Evolutionary conservation across 192 early-diverging fungal species (phyloP), one percentile per base, ranked within the genome.

Genomic region (Podochytrium sp.): DNA sequence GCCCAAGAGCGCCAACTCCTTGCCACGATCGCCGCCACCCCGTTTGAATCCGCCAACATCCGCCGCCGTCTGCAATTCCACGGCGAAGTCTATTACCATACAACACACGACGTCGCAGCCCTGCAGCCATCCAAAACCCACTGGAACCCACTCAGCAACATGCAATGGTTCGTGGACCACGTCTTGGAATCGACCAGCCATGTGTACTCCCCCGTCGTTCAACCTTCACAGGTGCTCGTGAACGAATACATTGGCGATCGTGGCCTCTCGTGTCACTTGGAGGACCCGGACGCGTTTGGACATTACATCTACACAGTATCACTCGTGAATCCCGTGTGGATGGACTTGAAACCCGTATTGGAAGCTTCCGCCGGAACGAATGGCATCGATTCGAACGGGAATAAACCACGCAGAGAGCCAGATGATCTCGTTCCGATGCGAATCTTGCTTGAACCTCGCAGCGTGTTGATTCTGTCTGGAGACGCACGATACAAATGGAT

Each of bases 281-380:
- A 80, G 25, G 78, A 80, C 65, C 16, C 41, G 53, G 27, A 72
- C 18, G 75, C 78, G 3, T 80, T 80, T 77, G 78, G 78, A 3
- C 39, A 58, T 34, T 64, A 64, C 27, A 80, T 80, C 42, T 30
- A 64, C 5, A 80, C 78, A 3, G 27, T 80, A 16, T 74, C 70
- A 23, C 43, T 80, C 25, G 35, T 69, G 39, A 64, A 70, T 23
- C 78, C 78, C 16, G 61, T 80, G 14, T 80, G 78, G 78, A 57
- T 80, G 56, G 65, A 74, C 25, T 49, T 80, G 10, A 80, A 76
- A 30, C 75, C 75, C 4, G 51, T 71, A 12, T 32, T 40, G 4
- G 41, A 33, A 35, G 56, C 32, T 27, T 76, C 74, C 1, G 3
- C 57, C 7, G n/a, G 6, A 2, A 41, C 29, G n/a, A 30, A 51